phyloP scores from a whole-genome alignment of 768 basidiomycete genomes.

The Tricholomella constricta region DNA sequence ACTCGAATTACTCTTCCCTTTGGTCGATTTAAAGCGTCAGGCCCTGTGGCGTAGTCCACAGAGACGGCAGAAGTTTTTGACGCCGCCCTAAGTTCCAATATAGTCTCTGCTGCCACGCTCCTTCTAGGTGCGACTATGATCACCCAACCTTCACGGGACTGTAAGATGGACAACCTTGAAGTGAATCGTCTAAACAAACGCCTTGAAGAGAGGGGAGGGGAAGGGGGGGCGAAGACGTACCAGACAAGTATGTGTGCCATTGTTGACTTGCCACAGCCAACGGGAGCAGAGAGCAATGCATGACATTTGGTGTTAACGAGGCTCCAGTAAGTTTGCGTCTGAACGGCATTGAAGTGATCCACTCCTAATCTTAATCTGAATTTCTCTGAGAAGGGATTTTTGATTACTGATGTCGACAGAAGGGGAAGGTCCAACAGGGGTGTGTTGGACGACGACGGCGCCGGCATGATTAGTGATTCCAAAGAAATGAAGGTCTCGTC shows the following conservation, averaged over 20 bases:
- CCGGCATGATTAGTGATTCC: conserved; percentile 76
- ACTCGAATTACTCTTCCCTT: conserved; percentile 53
- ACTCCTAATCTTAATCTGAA: conserved; percentile 48
- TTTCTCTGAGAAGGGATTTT: conserved; percentile 45
- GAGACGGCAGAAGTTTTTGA: conserved; percentile 42
- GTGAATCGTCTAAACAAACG: conserved; percentile 11
- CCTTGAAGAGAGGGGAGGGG: neutral
- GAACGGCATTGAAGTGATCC: conserved; percentile 76
- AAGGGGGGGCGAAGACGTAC: conserved; percentile 58
- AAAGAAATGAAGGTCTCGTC: conserved; percentile 66
- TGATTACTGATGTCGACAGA: conserved; percentile 57
- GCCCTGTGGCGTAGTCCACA: conserved; percentile 35
- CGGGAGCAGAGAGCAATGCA: conserved; percentile 75
- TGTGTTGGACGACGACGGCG: conserved; percentile 53
- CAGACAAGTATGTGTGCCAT: conserved; percentile 71
- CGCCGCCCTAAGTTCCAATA: conserved; percentile 51
- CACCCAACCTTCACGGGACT: conserved; percentile 49
- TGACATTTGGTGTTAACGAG: conserved; percentile 67
- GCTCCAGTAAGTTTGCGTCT: conserved; percentile 90
- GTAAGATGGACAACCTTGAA: conserved; percentile 56
- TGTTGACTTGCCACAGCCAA: conserved; percentile 79
- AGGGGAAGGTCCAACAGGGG: conserved; percentile 75
- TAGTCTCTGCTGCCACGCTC: conserved; percentile 55
- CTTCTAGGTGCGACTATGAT: conserved; percentile 65
- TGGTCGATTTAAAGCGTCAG: conserved; percentile 37